These are phyloP conservation scores for Triadica sebifera DNA, from an alignment of 345 rosid species.

Conservation along the genomic window DNA sequence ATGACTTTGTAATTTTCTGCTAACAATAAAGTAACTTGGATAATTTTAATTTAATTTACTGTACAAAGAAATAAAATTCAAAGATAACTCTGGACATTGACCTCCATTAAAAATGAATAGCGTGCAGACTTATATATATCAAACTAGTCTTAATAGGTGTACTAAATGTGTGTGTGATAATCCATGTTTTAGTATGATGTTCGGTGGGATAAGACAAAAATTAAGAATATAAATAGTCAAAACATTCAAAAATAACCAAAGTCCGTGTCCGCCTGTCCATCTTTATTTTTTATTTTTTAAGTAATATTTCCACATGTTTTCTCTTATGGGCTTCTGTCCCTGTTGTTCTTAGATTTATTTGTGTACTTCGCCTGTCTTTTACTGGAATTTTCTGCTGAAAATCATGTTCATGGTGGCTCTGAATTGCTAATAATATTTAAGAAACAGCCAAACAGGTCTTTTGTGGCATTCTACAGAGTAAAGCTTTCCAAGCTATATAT, in stretches of 20 bases:
- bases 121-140: no score
- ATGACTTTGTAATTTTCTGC: not conserved
- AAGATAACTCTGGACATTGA: not conserved
- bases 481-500: no score
- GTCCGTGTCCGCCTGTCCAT: not conserved
- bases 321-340: conserved; percentile 2
- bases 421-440: not conserved
- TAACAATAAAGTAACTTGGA: not conserved
- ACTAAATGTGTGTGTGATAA: no score
- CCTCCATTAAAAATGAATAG: not conserved
- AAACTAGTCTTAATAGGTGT: conserved; percentile 4
- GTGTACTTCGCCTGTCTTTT: not conserved
- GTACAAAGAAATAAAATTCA: not conserved
- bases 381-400: not conserved
- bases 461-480: no score
- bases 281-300: not conserved
- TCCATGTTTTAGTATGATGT: not conserved
- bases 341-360: not conserved
- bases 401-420: not conserved
- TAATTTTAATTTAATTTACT: not conserved
- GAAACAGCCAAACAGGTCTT: not conserved
- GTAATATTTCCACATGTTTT: not conserved
- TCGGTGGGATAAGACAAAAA: conserved; percentile 5
- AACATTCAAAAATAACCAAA: not conserved
- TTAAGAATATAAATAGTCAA: not conserved